Evolutionary conservation across 495 filamentous ascomycete species (phyloP), one percentile per base, ranked within the genome.

Genomic region (Cercophora newfieldiana): DNA sequence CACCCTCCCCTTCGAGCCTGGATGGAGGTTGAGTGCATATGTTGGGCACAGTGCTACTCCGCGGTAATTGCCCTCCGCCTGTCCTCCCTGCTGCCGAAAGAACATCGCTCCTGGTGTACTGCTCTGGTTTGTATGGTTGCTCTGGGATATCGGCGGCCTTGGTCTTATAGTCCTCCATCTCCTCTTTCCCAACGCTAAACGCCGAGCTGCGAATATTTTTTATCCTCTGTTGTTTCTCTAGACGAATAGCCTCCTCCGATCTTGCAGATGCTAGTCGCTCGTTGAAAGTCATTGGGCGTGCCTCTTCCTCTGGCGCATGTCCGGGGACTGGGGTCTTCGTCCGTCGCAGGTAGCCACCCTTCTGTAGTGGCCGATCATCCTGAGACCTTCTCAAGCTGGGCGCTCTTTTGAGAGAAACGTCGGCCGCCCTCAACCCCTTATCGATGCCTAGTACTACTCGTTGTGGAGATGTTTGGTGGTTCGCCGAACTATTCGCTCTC

Each of bases 401-500:
- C 0, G 92, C 88, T 66, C 92, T 83, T 72, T 90, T 93, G 29
- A 99, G 77, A 3, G 94, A 97, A 47, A 99, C 85, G 72, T 97
- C 92, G 47, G 84, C 86, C 6, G 90, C 94, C 66, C 83, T 90
- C 48, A 92, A 81, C 0, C 92, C 92, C 72, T 95, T 96, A 73
- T 97, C 93, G 53, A 99, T 96, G 2, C 96, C 95, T 12, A 99
- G 77, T 10, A 93, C 71, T 22, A 92, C 86, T 66, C 96, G 84
- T 25, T 89, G 86, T 10, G 95, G 95, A 4, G 93, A 97, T 49
- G 79, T 85, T n/a, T 87, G 88, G 4, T 85, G 78, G 12, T 82
- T 74, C 4, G 70, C 30, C 0, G 76, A 65, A 0, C 75, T 69
- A 26, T 79, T 78, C 16, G 77, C 73, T 64, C 85, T 84, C 68